Percentiles rank a stretch among this genome's conserved stretches.
These are phyloP conservation scores for Starmerella apicola DNA, from an alignment of 805 yeast genomes.

Conservation along the genomic window DNA sequence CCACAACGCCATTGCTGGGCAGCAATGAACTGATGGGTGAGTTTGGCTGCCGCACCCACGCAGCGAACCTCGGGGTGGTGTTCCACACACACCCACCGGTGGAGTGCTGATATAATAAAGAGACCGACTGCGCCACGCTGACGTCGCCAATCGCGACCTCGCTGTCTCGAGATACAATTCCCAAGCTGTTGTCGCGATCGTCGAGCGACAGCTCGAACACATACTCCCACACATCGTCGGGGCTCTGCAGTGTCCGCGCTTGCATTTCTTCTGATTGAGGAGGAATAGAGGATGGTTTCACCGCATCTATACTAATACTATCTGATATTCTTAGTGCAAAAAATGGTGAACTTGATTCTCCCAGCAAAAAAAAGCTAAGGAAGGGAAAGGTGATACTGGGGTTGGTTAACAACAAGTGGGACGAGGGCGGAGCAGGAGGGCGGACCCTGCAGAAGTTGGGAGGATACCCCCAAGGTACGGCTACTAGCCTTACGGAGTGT, in stretches of 20 bases:
- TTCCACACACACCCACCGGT: slow-evolving; percentile 23
- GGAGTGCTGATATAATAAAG: slow-evolving; percentile 15
- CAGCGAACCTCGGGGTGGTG: slow-evolving; percentile 14
- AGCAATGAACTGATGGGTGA: neutral
- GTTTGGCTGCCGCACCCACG: slow-evolving; percentile 4
- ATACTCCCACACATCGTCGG: slow-evolving; percentile 10
- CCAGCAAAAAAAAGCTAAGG: too few species aligned
- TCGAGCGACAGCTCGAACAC: slow-evolving; percentile 5
- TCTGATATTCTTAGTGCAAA: neutral
- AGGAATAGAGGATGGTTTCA: too few species aligned
- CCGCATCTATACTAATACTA: too few species aligned
- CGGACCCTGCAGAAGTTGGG: too few species aligned
- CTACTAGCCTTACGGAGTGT: too few species aligned
- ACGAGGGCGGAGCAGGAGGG: too few species aligned
- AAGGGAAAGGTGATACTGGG: too few species aligned
- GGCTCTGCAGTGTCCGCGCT: too few species aligned
- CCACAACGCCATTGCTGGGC: slow-evolving; percentile 3
- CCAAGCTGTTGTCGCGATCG: slow-evolving; percentile 4
- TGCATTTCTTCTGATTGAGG: too few species aligned
- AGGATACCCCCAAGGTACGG: too few species aligned
- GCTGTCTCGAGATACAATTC: slow-evolving; percentile 6
- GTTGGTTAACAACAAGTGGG: too few species aligned
- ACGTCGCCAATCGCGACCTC: slow-evolving; percentile 8
- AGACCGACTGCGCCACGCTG: slow-evolving; percentile 13
- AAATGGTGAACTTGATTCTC: too few species aligned